Conservation (phyloP, 2,329 filamentous ascomycete genomes). For the Alternaria burnsii region DNA sequence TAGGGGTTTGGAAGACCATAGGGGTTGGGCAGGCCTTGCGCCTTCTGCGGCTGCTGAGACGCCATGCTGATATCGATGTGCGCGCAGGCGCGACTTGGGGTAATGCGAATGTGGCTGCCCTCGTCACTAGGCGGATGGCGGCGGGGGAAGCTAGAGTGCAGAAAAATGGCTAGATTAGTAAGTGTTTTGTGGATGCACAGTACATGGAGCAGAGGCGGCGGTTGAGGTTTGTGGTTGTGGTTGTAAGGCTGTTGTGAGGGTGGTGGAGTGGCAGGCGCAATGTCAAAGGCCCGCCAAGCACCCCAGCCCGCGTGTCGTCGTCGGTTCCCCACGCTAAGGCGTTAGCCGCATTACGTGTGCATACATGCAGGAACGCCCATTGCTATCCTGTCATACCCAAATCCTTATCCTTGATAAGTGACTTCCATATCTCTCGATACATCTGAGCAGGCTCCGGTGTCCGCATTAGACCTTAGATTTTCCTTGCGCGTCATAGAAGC, state of each 20-base stretch:
- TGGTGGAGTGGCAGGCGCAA: slow-evolving; percentile 11
- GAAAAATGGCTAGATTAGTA: neutral
- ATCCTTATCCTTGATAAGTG: slow-evolving; percentile 13
- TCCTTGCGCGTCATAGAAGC: slow-evolving; percentile 17
- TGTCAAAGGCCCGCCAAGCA: slow-evolving; percentile 1
- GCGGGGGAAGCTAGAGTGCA: neutral
- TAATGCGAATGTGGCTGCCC: slow-evolving; percentile 11
- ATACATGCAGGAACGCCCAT: slow-evolving; percentile 21
- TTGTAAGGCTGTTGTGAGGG: neutral
- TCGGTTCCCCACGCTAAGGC: slow-evolving; percentile 18
- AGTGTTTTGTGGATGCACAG: neutral
- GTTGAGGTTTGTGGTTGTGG: neutral
- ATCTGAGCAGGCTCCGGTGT: slow-evolving; percentile 32
- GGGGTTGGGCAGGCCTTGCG: slow-evolving; percentile 37
- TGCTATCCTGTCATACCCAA: slow-evolving; percentile 21
- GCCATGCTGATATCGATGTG: slow-evolving; percentile 32
- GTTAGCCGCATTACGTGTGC: slow-evolving; percentile 17
- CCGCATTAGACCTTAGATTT: slow-evolving; percentile 13
- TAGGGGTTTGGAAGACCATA: slow-evolving; percentile 43
- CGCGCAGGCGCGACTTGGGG: slow-evolving; percentile 12
- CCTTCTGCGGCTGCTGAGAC: slow-evolving; percentile 34
- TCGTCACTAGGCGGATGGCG: neutral
- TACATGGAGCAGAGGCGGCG: neutral
- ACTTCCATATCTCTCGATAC: slow-evolving; percentile 15
- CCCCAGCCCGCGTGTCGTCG: slow-evolving; percentile 7